Evolutionary conservation across 768 basidiomycete genomes (phyloP), one percentile per base, ranked within the genome.

Genomic region (Austroboletus eburneus): DNA sequence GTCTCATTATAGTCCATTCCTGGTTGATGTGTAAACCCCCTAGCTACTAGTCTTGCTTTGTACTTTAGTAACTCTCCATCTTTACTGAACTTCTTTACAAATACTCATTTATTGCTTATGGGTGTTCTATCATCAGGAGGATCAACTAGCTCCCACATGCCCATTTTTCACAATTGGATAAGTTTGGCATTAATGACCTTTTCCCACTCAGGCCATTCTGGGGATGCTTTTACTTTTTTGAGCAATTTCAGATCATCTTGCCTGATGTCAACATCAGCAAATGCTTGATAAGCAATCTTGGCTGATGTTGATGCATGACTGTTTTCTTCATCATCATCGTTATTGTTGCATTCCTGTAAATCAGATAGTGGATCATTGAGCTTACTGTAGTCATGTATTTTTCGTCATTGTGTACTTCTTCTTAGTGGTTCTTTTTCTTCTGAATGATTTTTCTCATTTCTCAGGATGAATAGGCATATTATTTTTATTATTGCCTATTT

Each of bases 11-110:
- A 75, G 38, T 73, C 66, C 17, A 68, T 50, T 0, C 70, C 69
- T 2, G 63, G 57, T 0, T 60, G 32, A 45, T 75, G 75, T 4
- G 57, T 52, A 49, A 63, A 74, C 0, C 75, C 73, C 49, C 66
- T 57, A 2, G 68, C 72, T 2, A 74, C 71, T 20, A 76, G 40
- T 13, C 63, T n/a, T 0, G 63, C 71, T 42, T 71, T 72, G 39
- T 51, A 59, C 49, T 59, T 44, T 20, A 37, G 25, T n/a, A 58
- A 17, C 0, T 30, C 4, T 0, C 52, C 44, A 3, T 53, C 30
- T 34, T 49, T 49, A 12, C 12, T 27, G 27, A 6, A 27, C 12
- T 27, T 27, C 12, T 12, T 5, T 5, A 27, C 12, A 12, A 27
- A 27, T 27, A 27, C 27, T 12, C 27, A 27, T 27, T 27, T 27